phyloP scores from a whole-genome alignment of 768 basidiomycete genomes.

The Trametes cinnabarina region DNA sequence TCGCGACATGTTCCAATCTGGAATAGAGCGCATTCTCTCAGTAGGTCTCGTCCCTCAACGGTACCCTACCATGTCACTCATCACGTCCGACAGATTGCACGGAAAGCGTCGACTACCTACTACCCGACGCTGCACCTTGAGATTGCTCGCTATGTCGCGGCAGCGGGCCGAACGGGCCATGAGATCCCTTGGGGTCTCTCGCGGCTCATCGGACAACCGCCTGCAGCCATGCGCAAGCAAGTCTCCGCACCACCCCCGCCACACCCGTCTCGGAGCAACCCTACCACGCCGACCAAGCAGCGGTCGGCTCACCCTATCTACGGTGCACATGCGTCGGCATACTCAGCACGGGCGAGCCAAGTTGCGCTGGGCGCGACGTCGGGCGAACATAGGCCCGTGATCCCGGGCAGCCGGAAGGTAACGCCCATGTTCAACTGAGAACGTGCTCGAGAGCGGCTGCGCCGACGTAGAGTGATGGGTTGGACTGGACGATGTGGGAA shows the following conservation, averaged over 20 bases:
- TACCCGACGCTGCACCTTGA: constrained; percentile 96
- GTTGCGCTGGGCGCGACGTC: constrained; percentile 1
- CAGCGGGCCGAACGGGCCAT: constrained; percentile 62
- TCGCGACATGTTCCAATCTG: constrained; percentile 82
- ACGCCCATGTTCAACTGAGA: constrained; percentile 24
- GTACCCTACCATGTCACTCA: neutral
- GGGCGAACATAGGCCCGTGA: constrained; percentile 1
- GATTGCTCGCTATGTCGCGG: constrained; percentile 79
- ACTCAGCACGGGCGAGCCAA: constrained; percentile 1
- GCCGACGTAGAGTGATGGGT: neutral
- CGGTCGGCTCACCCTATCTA: constrained; percentile 8
- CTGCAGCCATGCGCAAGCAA: constrained; percentile 53
- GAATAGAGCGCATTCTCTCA: constrained; percentile 85
- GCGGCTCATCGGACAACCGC: constrained; percentile 77
- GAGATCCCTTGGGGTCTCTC: constrained; percentile 82
- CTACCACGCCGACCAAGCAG: constrained; percentile 17
- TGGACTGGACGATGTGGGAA: neutral
- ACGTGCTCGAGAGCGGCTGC: neutral
- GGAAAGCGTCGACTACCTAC: constrained; percentile 92
- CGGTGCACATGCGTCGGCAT: constrained; percentile 10
- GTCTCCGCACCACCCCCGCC: neutral
- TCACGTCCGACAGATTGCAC: constrained; percentile 62
- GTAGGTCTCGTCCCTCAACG: constrained; percentile 46
- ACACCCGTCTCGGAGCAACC: constrained; percentile 8
- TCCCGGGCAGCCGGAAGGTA: constrained; percentile 20